Evolutionary conservation across 345 rosid genomes (phyloP).

Genomic region (Odontarrhena argentea): DNA sequence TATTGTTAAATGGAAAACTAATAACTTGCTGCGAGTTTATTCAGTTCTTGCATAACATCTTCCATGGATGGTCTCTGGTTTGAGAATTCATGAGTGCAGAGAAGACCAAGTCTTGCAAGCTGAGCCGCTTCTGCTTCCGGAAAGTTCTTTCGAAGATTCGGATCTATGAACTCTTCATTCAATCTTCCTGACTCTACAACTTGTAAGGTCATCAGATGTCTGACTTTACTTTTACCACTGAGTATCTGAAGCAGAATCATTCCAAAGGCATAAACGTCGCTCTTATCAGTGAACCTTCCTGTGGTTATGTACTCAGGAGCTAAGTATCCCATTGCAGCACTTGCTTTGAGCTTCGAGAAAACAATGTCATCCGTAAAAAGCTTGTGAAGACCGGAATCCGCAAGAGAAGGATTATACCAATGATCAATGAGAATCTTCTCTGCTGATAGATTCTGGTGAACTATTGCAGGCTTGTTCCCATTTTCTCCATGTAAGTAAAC

Average conservation of each 20-base stretch:
- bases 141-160: conserved; percentile 64
- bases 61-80: conserved; percentile 71
- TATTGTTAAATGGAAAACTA: conserved; percentile 27
- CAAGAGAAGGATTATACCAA: conserved; percentile 68
- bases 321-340: conserved; percentile 98
- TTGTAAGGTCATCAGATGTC: conserved; percentile 45
- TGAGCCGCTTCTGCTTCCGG: conserved; percentile 58
- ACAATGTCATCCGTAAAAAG: conserved; percentile 87
- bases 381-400: conserved; percentile 83
- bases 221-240: conserved; percentile 64
- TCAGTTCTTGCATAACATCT: conserved; percentile 65
- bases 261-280: conserved; percentile 87
- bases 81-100: conserved; percentile 78
- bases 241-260: conserved; percentile 74
- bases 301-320: conserved; percentile 94
- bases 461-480: conserved; percentile 64
- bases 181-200: conserved; percentile 57
- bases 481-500: conserved; percentile 65
- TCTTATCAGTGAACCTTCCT: conserved; percentile 88
- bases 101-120: conserved; percentile 62
- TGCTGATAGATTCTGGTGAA: conserved; percentile 86
- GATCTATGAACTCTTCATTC: conserved; percentile 62
- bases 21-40: conserved; percentile 38
- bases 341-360: conserved; percentile 86
- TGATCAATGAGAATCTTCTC: conserved; percentile 78